Base-by-base conservation (phyloP, 768 basidiomycete genomes). In the Leccinum obscurum region DNA sequence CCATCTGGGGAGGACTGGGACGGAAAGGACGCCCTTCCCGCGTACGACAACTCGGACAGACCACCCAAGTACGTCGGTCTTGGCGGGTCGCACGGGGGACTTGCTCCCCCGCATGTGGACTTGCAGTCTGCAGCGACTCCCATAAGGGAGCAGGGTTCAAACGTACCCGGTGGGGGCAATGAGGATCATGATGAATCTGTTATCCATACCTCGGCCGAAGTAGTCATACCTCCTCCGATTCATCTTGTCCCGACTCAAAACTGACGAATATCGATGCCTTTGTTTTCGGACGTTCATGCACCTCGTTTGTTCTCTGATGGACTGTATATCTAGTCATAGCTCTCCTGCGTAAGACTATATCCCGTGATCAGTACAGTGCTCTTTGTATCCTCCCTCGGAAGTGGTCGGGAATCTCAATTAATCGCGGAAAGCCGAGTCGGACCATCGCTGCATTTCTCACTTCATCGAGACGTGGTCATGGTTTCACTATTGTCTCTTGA, bases 21-120 rank as follows among this genome's bases (percentile, higher is more conserved):
- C 0, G 78, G 80, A 60, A 83, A 83, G 62, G 83, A 83, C 34
- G 59, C 66, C 0, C 74, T 83, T 26, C 83, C 82, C 8, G 80
- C 81, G 5, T 84, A 83, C 51, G 78, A 83, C 49, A 68, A 62
- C 14, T 53, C 67, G 13, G 81, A 81, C 32, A 74, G 80, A 10
- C 82, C 81, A 28, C 82, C 83, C 28, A 80, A 77, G 56, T 83
- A 83, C 63, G 39, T 67, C 0, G 77, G 77, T 22, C 54, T 58
- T 6, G 39, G 59, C 30, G 59, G 63, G 62, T 50, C 56, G 13
- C 62, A 53, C 7, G 50, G 55, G 5, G 46, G 24, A 6, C 51
- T 37, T 39, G 9, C 41, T 46, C 57, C 35, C 7, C 49, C 51
- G 13, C 46, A 50, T 4, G 7, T 4, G 24, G 57, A 58, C 20